Base-by-base conservation (phyloP, 345 rosid species). In the Heritiera littoralis region DNA sequence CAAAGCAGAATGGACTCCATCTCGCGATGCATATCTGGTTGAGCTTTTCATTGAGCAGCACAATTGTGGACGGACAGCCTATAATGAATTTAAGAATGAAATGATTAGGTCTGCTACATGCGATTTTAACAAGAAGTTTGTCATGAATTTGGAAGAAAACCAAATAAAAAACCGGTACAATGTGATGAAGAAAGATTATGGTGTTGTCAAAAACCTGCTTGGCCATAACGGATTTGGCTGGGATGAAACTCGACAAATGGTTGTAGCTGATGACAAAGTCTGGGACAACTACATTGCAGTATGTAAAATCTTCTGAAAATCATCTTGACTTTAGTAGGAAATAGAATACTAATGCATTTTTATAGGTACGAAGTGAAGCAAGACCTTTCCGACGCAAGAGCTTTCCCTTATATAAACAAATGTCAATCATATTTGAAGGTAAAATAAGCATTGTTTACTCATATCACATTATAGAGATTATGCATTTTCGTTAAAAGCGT, bases 81-180 rank as follows among this genome's bases (percentile, higher is more conserved):
- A 49, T 71, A 71, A 68, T 46, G 73, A 68, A 68, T 85, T 83
- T 5, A 85, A 83, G 66, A 85, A 82, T 14, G 83, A 85, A 15
- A 82, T 85, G 12, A n/a, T 45, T 20, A 28, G 72, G 84, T 81
- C 79, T 9, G 76, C 76, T 17, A 69, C 88, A 0, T 75, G 79
- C 1, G 85, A 81, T 41, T 86, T 83, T 32, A 81, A 83, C 30
- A 83, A 79, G 58, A 83, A 79, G 66, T 83, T 67, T 51, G 23
- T 43, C 60, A 54, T 83, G 88, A 86, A 68, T 74, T 77, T 83
- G 23, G 88, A 86, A 38, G 88, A 86, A 79, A 86, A 77, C 76
- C 88, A 86, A 75, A 81, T 81, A 20, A 83, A 83, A 81, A 86
- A 86, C 48, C 85, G 84, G 7, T 86, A 81, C 79, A 86, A 86